Conservation (phyloP, 495 filamentous ascomycete species). For the Talaromyces ruber region DNA sequence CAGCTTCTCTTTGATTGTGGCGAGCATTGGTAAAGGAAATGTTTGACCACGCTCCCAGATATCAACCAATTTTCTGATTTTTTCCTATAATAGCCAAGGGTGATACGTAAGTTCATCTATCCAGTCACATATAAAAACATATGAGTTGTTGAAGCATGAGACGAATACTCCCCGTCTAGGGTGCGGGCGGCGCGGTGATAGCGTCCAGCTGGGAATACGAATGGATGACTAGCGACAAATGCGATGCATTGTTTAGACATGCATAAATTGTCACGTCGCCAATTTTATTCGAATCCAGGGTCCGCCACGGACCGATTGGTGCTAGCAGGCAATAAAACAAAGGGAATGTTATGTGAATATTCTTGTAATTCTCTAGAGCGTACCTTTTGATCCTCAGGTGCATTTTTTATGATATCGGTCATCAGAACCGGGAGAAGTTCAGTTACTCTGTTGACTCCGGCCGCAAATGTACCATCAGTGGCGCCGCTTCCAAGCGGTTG, state of each 20-base stretch:
- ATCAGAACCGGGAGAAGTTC: conserved; percentile 87
- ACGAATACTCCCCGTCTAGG: not conserved
- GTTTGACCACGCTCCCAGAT: conserved; percentile 97
- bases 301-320: not conserved
- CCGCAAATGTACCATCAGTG: conserved; percentile 84
- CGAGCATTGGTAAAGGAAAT: conserved; percentile 76
- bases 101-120: conserved; percentile 42
- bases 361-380: conserved; percentile 42
- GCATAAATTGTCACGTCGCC: not conserved
- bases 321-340: conserved; percentile 8
- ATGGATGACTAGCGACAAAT: not conserved
- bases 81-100: conserved; percentile 60
- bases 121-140: conserved; percentile 18
- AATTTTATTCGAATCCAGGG: not conserved
- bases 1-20: conserved; percentile 78
- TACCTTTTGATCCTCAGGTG: conserved; percentile 98
- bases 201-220: not conserved
- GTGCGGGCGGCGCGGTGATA: not conserved
- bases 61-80: conserved; percentile 90
- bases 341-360: conserved; percentile 5
- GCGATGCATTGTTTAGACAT: not conserved
- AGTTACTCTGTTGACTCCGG: conserved; percentile 93
- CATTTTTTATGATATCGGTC: conserved; percentile 85
- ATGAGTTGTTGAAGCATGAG: not conserved
- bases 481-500: conserved; percentile 70